Conservation (phyloP, 441 rosid genomes). For the Brassica balearica region DNA sequence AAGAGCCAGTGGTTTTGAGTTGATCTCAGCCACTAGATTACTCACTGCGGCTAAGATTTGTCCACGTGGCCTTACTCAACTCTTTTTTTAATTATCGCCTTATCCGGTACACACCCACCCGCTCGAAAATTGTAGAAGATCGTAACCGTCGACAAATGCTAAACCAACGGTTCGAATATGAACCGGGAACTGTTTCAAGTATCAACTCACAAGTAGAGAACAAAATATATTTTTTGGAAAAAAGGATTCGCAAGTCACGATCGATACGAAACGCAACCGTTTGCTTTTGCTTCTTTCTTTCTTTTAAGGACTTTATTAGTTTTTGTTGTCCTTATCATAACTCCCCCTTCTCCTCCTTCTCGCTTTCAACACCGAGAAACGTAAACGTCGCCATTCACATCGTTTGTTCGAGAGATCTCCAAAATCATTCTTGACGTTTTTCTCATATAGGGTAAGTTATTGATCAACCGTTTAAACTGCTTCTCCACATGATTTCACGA, state of each 20-base stretch:
- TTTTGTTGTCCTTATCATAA: background rate
- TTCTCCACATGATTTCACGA: background rate
- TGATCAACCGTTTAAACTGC: background rate
- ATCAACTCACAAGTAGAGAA: slow-evolving; percentile 37
- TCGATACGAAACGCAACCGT: slow-evolving; percentile 14
- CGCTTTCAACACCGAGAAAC: slow-evolving; percentile 45
- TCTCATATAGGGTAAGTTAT: background rate
- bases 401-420: background rate
- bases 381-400: slow-evolving; percentile 30
- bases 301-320: background rate
- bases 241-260: slow-evolving; percentile 44
- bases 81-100: background rate
- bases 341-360: background rate
- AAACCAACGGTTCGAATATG: slow-evolving; percentile 22
- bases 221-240: slow-evolving; percentile 22
- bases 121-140: slow-evolving; percentile 6
- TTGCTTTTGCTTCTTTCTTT: background rate
- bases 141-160: background rate
- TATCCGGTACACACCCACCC: slow-evolving; percentile 30
- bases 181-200: slow-evolving; percentile 34
- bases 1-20: slow-evolving; percentile 33
- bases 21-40: slow-evolving; percentile 41
- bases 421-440: slow-evolving; percentile 1
- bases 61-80: slow-evolving; percentile 47
- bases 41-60: slow-evolving; percentile 11